Evolutionary conservation across 495 filamentous ascomycete species (phyloP).

Genomic region (Penicillium turbatum): DNA sequence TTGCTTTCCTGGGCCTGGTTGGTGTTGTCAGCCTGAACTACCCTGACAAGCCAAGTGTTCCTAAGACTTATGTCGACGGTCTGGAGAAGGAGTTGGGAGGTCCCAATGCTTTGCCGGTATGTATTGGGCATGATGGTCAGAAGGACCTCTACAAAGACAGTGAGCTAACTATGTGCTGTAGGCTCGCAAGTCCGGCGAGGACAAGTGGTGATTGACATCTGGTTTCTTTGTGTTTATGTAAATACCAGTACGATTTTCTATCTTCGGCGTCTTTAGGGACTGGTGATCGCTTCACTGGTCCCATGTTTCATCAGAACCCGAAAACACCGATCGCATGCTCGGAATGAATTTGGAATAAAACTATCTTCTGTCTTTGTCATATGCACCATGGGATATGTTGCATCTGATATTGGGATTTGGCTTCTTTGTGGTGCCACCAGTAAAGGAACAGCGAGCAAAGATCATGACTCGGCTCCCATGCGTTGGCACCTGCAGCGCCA

Average conservation of each 20-base stretch:
- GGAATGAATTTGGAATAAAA: constrained; percentile 12
- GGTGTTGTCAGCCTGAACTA: constrained; percentile 69
- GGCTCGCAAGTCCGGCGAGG: constrained; percentile 43
- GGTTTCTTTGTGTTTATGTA: constrained; percentile 33
- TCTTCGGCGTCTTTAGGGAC: constrained; percentile 33
- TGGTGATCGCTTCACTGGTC: constrained; percentile 21
- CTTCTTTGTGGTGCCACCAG: not conserved
- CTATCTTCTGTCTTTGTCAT: not conserved
- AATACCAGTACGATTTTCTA: constrained; percentile 41
- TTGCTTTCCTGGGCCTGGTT: constrained; percentile 61
- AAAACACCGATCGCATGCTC: constrained; percentile 10
- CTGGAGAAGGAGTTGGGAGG: constrained; percentile 86
- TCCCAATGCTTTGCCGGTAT: constrained; percentile 40
- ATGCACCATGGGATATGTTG: not conserved
- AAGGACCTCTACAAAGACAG: not conserved
- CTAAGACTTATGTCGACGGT: constrained; percentile 77
- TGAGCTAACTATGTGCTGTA: constrained; percentile 16
- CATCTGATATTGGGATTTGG: not conserved
- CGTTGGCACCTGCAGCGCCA: not conserved
- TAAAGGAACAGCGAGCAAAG: not conserved
- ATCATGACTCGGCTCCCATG: not conserved
- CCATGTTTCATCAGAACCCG: constrained; percentile 4
- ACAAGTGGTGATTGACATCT: constrained; percentile 37
- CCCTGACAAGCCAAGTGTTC: constrained; percentile 77
- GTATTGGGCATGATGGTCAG: constrained; percentile 11